Conservation (phyloP, 371 early-diverging fungal genomes). For the Syncephalis fuscata region DNA sequence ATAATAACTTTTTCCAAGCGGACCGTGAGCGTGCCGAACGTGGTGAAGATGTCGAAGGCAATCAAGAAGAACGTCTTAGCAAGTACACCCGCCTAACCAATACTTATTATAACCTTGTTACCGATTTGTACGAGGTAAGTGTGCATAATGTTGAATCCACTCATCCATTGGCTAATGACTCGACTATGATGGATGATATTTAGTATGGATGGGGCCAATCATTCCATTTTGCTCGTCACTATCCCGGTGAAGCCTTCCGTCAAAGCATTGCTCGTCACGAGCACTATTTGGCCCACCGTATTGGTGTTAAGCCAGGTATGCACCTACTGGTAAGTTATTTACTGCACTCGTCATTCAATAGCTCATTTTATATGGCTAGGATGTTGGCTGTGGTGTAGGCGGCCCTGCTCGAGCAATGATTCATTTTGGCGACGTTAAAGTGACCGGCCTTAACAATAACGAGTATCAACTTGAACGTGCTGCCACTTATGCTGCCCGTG, state of each 20-base stretch:
- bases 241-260: slow-evolving; percentile 54
- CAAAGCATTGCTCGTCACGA: slow-evolving; percentile 83
- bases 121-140: slow-evolving; percentile 66
- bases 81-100: slow-evolving; percentile 57
- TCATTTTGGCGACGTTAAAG: slow-evolving; percentile 71
- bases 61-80: slow-evolving; percentile 20
- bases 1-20: slow-evolving; percentile 41
- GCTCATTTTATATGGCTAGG: slow-evolving; percentile 13
- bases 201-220: slow-evolving; percentile 75
- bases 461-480: slow-evolving; percentile 82
- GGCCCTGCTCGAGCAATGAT: slow-evolving; percentile 88
- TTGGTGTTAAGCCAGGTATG: slow-evolving; percentile 45
- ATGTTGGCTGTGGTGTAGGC: slow-evolving; percentile 84
- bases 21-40: slow-evolving; percentile 26
- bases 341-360: not conserved
- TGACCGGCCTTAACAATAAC: slow-evolving; percentile 91
- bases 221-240: slow-evolving; percentile 81
- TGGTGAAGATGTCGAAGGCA: not conserved
- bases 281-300: slow-evolving; percentile 63
- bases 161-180: too few species aligned
- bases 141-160: slow-evolving; percentile 2
- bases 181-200: too few species aligned
- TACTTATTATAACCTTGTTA: slow-evolving; percentile 65
- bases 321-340: slow-evolving; percentile 27
- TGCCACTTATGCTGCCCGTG: slow-evolving; percentile 43